Base-by-base conservation (phyloP, 2,329 filamentous ascomycete species). In the Metarhizium humberi region DNA sequence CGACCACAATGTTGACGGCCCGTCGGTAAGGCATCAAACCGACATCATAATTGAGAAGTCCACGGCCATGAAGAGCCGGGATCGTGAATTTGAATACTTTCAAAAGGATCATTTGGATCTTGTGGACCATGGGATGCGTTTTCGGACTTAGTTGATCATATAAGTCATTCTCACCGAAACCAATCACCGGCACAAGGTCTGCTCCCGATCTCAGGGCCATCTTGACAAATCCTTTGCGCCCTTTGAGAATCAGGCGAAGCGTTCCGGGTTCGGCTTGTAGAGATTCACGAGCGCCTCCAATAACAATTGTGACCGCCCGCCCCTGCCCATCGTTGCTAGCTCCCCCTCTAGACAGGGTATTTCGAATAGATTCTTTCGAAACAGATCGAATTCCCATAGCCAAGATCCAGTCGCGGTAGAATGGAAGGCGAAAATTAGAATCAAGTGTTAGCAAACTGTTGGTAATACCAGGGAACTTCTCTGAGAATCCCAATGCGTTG, bases 11-110 rank as follows among this genome's bases (percentile, higher is more conserved):
- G 66, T 97, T 94, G 57, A 99, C 76, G 11, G 90, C 86, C 52
- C 86, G 79, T 13, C 94, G 84, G 69, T 96, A 97, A 0, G 94
- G 94, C 89, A 97, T 91, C 64, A 97, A 75, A 4, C 94, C 94
- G 14, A 96, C 90, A 69, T 99, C 94, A 67, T 99, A 97, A 71
- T 99, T 99, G 74, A 97, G 96, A 45, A 97, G 86, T 13, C 92
- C 92, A 30, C 92, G 76, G 3, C 92, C 92, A 69, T 96, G 91
- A 64, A 96, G 87, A 32, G 95, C 80, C 1, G 94, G 92, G 11
- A 97, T 79, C 0, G 94, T 97, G 65, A 96, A 99, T 52, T 95
- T 95, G 77, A 95, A 84, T 6, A 87, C 76, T 62, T 87, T 88
- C 72, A 97, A 92, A 55, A 95, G 75, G 32, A 91, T 73, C 74